Base-by-base conservation (phyloP, 2,329 filamentous ascomycete species). In the Pseudogymnoascus sp. region DNA sequence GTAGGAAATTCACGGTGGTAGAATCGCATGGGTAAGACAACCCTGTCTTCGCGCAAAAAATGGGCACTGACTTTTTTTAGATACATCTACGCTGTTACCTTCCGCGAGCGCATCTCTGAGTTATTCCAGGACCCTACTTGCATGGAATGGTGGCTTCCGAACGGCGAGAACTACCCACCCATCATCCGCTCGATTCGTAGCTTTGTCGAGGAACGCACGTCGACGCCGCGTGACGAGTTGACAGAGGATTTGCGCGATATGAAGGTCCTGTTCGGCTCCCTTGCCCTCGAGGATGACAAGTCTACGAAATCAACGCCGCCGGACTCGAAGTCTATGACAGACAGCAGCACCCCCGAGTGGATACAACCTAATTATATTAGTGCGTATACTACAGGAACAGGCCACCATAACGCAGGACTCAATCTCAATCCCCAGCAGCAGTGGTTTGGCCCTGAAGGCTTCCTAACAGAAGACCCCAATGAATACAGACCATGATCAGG, bases 111-210 rank as follows among this genome's bases (percentile, higher is more conserved):
- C 65, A 88, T 97, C 81, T 85, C 89, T 32, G 81, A 88, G 54
- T 73, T 90, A 22, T 96, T 94, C 79, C 78, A 82, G 63, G 82
- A 90, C 43, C 81, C 84, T 12, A 84, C 86, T 18, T 84, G 91
- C 60, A 83, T 83, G 47, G 80, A 87, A 62, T 97, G 91, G 90
- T 99, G 94, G 94, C 81, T 97, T 2, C 90, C 91, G 2, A 82
- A 94, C 71, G 84, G 90, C 64, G 88, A 93, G 75, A 85, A 83
- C 1, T 89, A 89, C 68, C 87, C 83, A 9, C 82, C 83, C 0
- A 83, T 95, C 41, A 79, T 97, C 60, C 86, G 86, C 59, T 87
- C 83, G 60, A 86, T 96, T 64, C 87, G 92, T 18, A 82, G 84
- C 41, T 92, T 96, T 74, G 90, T 91, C 28, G 86, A 90, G 67